These are phyloP conservation scores for Syncephalastrum racemosum DNA, from an alignment of 371 early-diverging fungal genomes.

Conservation along the genomic window DNA sequence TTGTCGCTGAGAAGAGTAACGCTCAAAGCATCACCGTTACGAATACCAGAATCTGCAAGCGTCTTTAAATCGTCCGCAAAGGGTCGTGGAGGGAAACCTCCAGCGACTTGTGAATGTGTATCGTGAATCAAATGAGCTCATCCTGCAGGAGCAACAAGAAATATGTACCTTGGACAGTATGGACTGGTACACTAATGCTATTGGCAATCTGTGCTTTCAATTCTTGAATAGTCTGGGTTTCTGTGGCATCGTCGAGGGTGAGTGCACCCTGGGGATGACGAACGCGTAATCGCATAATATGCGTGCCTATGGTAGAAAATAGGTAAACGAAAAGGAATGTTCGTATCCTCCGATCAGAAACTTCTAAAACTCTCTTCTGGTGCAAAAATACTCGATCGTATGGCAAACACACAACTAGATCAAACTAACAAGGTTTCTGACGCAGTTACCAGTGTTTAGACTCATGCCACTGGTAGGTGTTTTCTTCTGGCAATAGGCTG, in stretches of 20 bases:
- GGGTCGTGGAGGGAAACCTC: constrained; percentile 44
- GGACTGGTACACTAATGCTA: not conserved
- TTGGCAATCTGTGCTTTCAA: constrained; percentile 14
- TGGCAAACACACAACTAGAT: no score
- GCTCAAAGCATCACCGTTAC: constrained; percentile 40
- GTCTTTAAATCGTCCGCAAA: constrained; percentile 18
- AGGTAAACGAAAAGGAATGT: no score
- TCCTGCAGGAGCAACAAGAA: not conserved
- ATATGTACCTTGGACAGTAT: constrained; percentile 16
- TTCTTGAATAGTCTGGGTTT: constrained; percentile 10
- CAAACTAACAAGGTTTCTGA: no score
- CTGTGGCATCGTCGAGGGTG: constrained; percentile 11
- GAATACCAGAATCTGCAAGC: constrained; percentile 19
- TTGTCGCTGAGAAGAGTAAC: constrained; percentile 21
- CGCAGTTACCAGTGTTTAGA: no score
- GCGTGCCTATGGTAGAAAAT: no score
- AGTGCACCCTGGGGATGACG: constrained; percentile 24
- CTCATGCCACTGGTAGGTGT: no score
- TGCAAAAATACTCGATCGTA: no score
- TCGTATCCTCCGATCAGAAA: no score
- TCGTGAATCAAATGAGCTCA: not conserved
- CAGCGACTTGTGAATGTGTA: constrained; percentile 32
- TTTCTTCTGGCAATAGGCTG: no score
- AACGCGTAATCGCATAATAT: constrained; percentile 22
- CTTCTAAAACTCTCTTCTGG: no score